Evolutionary conservation across 2,329 filamentous ascomycete species (phyloP).

Genomic region (Phyllosticta capitalensis): DNA sequence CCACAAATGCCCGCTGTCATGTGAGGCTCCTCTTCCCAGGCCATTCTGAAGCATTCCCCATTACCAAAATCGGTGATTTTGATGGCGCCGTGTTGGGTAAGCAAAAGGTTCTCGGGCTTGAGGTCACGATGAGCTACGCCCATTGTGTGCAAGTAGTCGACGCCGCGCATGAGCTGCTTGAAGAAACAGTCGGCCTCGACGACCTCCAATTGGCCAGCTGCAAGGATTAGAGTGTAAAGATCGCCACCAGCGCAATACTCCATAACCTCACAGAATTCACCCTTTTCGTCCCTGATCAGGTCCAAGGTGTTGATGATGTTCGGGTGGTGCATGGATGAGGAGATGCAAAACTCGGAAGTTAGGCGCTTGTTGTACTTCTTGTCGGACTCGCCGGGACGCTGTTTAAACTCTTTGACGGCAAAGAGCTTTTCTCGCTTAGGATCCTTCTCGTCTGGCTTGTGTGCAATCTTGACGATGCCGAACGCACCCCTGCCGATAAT

Average conservation of each 20-base stretch:
- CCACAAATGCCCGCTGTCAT: slow-evolving; percentile 97
- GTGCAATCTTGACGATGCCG: slow-evolving; percentile 92
- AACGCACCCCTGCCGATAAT: slow-evolving; percentile 93
- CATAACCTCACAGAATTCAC: slow-evolving; percentile 98
- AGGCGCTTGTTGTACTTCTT: slow-evolving; percentile 98
- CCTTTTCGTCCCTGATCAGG: slow-evolving; percentile 88
- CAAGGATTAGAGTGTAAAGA: slow-evolving; percentile 83
- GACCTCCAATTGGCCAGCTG: slow-evolving; percentile 84
- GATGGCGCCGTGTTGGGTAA: slow-evolving; percentile 83
- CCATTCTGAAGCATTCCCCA: slow-evolving; percentile 98
- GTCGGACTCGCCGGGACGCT: slow-evolving; percentile 83
- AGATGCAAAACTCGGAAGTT: slow-evolving; percentile 97
- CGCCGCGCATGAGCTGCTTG: slow-evolving; percentile 97
- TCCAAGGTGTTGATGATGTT: slow-evolving; percentile 98
- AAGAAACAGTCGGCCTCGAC: slow-evolving; percentile 95
- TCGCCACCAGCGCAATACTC: slow-evolving; percentile 97
- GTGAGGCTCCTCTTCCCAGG: slow-evolving; percentile 96
- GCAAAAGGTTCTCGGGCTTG: slow-evolving; percentile 90
- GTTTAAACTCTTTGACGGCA: slow-evolving; percentile 95
- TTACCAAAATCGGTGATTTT: slow-evolving; percentile 99
- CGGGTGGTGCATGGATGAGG: slow-evolving; percentile 87
- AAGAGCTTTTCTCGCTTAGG: slow-evolving; percentile 76
- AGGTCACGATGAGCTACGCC: slow-evolving; percentile 93
- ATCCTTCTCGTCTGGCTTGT: slow-evolving; percentile 82
- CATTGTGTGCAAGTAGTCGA: slow-evolving; percentile 99